Base-by-base conservation (phyloP, 2,329 filamentous ascomycete species). In the Helotiales sp. region DNA sequence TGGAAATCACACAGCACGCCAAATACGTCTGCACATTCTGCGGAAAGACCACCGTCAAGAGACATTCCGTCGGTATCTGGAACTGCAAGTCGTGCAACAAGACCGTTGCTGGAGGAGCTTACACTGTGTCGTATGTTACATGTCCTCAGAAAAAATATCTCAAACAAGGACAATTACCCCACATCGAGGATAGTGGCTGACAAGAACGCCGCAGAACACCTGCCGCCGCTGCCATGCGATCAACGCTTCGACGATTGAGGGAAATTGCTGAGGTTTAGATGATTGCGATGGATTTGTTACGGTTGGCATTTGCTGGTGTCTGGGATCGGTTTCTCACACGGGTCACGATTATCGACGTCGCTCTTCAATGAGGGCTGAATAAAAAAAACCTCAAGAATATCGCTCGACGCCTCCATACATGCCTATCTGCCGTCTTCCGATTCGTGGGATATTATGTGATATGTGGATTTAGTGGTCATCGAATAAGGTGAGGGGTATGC, bases 1-100 rank as follows among this genome's bases (percentile, higher is more conserved):
- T 97, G 89, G 95, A 98, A 89, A 90, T 98, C 79, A 90, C 91
- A 74, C 95, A 98, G 81, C 95, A 99, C 85, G 91, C 92, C 82
- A 89, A 89, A 79, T 98, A 97, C 79, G 87, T 88, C 76, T 98
- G 93, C 88, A 93, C 93, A 69, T 99, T 98, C 90, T 96, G 92
- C 86, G 93, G 93, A 76, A 98, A 98, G 89, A 88, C 87, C 77
- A 90, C 88, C 72, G 92, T 96, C 76, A 92, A 92, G 84, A 88
- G 93, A 75, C 84, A 91, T 76, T 87, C 91, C 66, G 90, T 93
- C 72, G 93, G 93, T 73, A 97, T 96, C 85, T 97, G 93, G 93
- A 85, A 93, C 79, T 99, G 95, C 90, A 89, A 86, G 79, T 85
- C 88, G 62, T 98, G 95, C 89, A 87, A 90, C 79, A 97, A 97